Evolutionary conservation across 345 rosid genomes (phyloP).

Genomic region (Boechera retrofracta): DNA sequence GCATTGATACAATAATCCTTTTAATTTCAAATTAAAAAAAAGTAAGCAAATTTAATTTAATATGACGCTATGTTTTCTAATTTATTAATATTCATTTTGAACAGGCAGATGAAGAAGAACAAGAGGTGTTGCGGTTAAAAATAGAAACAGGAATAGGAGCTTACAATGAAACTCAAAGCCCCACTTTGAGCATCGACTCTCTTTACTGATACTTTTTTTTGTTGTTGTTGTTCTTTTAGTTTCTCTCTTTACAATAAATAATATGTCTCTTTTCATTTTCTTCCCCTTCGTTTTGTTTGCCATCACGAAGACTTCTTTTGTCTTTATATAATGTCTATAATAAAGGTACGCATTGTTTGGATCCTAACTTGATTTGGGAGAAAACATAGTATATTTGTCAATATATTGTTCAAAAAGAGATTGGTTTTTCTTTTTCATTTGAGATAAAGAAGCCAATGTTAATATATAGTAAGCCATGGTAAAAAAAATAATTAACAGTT

Average conservation of each 20-base stretch:
- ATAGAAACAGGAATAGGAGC: conserved; percentile 71
- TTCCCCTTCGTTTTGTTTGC: conserved; percentile 10
- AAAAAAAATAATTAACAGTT: too few species aligned
- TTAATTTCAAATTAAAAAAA: background rate
- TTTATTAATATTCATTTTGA: background rate
- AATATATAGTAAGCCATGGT: too few species aligned
- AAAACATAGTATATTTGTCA: background rate
- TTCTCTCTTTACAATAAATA: conserved; percentile 22
- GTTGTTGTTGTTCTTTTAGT: background rate
- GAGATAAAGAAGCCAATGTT: too few species aligned
- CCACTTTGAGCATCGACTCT: conserved; percentile 54
- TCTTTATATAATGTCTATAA: conserved; percentile 11
- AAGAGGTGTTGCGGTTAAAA: conserved; percentile 53
- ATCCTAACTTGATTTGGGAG: background rate
- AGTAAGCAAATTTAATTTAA: background rate
- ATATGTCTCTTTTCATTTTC: background rate
- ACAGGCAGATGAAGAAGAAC: conserved; percentile 78
- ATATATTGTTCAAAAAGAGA: background rate
- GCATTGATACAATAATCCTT: background rate
- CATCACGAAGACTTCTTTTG: conserved; percentile 10
- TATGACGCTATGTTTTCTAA: background rate
- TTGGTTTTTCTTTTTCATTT: too few species aligned
- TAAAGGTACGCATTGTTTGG: background rate
- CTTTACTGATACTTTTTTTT: conserved; percentile 1
- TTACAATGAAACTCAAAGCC: conserved; percentile 62